Conservation (phyloP, 2,329 filamentous ascomycete genomes). For the Aspergillus fumigatiaffinis region DNA sequence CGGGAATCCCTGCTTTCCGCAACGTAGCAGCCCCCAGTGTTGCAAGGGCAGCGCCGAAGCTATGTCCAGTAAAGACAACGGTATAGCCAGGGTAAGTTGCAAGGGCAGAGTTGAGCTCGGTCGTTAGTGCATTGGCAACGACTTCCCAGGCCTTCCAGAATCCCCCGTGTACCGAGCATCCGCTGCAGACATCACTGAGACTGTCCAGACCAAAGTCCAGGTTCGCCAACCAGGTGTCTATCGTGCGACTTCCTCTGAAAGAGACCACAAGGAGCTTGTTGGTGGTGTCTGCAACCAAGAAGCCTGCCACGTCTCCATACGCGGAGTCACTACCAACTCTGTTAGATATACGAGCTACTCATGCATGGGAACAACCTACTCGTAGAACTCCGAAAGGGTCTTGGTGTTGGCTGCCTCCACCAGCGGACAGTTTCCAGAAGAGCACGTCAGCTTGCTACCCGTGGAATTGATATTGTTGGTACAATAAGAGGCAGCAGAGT, state of each 20-base stretch:
- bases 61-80: constrained; percentile 49
- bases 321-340: neutral
- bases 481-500: constrained; percentile 53
- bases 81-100: constrained; percentile 37
- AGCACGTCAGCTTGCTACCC: constrained; percentile 43
- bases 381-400: constrained; percentile 47
- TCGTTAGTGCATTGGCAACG: constrained; percentile 34
- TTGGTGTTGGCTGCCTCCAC: constrained; percentile 46
- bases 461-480: constrained; percentile 44
- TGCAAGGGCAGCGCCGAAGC: constrained; percentile 50
- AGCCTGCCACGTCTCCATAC: constrained; percentile 45
- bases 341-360: neutral
- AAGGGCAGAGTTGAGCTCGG: constrained; percentile 31
- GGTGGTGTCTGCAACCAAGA: constrained; percentile 44
- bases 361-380: constrained; percentile 31
- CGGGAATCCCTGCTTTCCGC: constrained; percentile 36
- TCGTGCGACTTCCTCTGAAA: constrained; percentile 32
- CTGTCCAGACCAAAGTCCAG: constrained; percentile 23
- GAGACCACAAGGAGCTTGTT: constrained; percentile 36
- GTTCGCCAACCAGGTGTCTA: constrained; percentile 33
- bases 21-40: constrained; percentile 45
- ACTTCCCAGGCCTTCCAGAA: constrained; percentile 47
- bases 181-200: constrained; percentile 40
- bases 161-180: constrained; percentile 43
- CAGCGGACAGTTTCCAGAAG: constrained; percentile 44